phyloP scores from a whole-genome alignment of 2,329 filamentous ascomycete genomes.

The Hypoxylon sp. region DNA sequence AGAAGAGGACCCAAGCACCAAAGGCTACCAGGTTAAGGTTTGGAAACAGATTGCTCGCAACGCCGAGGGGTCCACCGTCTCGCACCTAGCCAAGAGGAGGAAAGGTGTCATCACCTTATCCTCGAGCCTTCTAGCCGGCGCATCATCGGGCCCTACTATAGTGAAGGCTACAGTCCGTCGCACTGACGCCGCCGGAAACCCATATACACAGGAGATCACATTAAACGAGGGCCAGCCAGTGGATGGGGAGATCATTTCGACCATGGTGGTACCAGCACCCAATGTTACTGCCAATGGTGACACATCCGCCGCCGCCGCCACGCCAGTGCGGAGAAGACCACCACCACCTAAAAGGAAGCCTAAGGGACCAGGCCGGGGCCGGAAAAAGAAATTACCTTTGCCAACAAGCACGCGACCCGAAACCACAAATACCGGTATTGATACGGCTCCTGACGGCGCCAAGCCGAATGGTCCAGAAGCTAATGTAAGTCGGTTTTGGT shows the following conservation, averaged over 20 bases:
- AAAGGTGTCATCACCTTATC: constrained; percentile 68
- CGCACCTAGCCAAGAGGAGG: constrained; percentile 68
- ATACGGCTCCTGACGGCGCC: constrained; percentile 51
- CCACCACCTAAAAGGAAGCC: constrained; percentile 83
- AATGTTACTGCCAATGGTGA: constrained; percentile 64
- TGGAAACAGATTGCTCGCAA: constrained; percentile 71
- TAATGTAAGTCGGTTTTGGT: constrained; percentile 48
- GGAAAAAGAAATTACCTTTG: constrained; percentile 72
- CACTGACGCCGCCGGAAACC: constrained; percentile 79
- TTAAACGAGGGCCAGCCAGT: constrained; percentile 80
- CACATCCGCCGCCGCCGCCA: constrained; percentile 56
- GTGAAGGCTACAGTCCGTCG: constrained; percentile 83
- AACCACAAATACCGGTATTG: constrained; percentile 48
- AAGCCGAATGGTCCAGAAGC: constrained; percentile 50
- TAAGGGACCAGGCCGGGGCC: constrained; percentile 80
- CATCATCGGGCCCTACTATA: constrained; percentile 63
- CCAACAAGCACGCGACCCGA: constrained; percentile 48
- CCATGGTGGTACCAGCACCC: constrained; percentile 63
- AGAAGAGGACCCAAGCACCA: constrained; percentile 65
- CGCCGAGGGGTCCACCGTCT: constrained; percentile 60
- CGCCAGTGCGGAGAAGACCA: constrained; percentile 66
- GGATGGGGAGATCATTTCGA: constrained; percentile 80
- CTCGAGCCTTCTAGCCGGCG: constrained; percentile 58
- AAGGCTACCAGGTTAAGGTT: constrained; percentile 64
- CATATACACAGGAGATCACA: constrained; percentile 84